Percentiles rank a stretch among this genome's conserved stretches.
Evolutionary conservation across 495 filamentous ascomycete genomes (phyloP).

Genomic region (Delitschia confertaspora): DNA sequence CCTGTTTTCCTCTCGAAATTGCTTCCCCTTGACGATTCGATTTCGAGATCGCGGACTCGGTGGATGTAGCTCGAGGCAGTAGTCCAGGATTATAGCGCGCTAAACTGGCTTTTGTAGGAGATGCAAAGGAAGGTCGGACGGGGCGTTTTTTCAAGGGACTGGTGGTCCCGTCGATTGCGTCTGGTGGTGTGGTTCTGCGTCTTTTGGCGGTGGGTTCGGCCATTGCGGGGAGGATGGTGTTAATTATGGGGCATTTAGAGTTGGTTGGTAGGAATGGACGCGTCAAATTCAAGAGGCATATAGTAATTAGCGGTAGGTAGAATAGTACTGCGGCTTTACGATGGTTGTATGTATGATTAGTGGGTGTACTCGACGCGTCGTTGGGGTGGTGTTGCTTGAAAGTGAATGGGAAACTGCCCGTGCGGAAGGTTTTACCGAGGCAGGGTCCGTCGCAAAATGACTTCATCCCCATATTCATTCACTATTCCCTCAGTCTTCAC

Average conservation of each 20-base stretch:
- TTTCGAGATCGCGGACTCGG: conserved; percentile 6
- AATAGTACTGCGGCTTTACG: too few species aligned
- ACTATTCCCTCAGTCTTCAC: neutral
- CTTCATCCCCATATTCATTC: conserved; percentile 14
- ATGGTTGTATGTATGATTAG: neutral
- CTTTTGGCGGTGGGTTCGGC: conserved; percentile 18
- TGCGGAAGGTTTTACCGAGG: neutral
- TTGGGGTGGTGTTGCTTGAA: neutral
- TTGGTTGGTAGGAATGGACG: neutral
- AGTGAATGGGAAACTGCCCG: neutral
- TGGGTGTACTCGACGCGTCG: conserved; percentile 8
- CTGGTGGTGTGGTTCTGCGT: conserved; percentile 18
- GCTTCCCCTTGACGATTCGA: conserved; percentile 5
- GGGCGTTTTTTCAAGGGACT: conserved; percentile 17
- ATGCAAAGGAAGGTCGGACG: conserved; percentile 26
- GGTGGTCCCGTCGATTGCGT: neutral
- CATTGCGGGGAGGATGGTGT: conserved; percentile 16
- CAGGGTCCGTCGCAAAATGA: conserved; percentile 14
- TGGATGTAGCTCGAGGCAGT: conserved; percentile 8
- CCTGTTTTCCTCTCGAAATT: conserved; percentile 13
- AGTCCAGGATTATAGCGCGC: conserved; percentile 28
- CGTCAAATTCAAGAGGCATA: too few species aligned
- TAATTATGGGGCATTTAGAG: neutral
- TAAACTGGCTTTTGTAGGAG: conserved; percentile 30
- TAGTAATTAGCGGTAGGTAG: too few species aligned